Percentiles rank a stretch among this genome's conserved stretches.
phyloP scores from a whole-genome alignment of 2,329 filamentous ascomycete species.

The Xylariaceae sp. region DNA sequence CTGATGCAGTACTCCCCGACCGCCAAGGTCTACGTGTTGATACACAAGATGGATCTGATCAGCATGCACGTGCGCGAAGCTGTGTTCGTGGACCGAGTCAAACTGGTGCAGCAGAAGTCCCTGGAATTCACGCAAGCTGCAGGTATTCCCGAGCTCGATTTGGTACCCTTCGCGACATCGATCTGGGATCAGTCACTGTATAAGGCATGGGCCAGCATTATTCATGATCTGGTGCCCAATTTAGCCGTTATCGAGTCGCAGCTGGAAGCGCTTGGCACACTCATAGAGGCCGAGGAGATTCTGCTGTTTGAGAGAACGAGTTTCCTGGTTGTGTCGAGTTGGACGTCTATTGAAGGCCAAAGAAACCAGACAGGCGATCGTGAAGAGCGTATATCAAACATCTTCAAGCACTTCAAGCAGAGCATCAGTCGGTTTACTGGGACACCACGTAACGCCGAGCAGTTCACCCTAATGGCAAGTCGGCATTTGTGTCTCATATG shows the following conservation, averaged over 20 bases:
- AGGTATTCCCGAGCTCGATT: conserved; percentile 48
- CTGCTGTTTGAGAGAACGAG: conserved; percentile 93
- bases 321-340: conserved; percentile 92
- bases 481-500: not conserved
- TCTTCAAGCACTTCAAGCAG: conserved; percentile 98
- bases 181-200: conserved; percentile 99
- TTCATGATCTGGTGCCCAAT: conserved; percentile 96
- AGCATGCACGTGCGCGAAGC: conserved; percentile 70
- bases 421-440: conserved; percentile 68
- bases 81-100: conserved; percentile 79
- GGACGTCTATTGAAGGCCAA: conserved; percentile 68
- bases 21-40: conserved; percentile 86
- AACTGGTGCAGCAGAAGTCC: conserved; percentile 70
- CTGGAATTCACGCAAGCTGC: conserved; percentile 45
- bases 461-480: conserved; percentile 64
- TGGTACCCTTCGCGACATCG: conserved; percentile 88
- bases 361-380: conserved; percentile 87
- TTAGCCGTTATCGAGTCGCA: conserved; percentile 82
- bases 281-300: conserved; percentile 89
- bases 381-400: conserved; percentile 90
- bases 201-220: conserved; percentile 97
- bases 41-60: conserved; percentile 99
- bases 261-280: conserved; percentile 71
- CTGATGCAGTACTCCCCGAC: conserved; percentile 75
- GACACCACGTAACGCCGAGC: conserved; percentile 73